Conservation (phyloP, 768 basidiomycete species). For the Pleurotus djamor region DNA sequence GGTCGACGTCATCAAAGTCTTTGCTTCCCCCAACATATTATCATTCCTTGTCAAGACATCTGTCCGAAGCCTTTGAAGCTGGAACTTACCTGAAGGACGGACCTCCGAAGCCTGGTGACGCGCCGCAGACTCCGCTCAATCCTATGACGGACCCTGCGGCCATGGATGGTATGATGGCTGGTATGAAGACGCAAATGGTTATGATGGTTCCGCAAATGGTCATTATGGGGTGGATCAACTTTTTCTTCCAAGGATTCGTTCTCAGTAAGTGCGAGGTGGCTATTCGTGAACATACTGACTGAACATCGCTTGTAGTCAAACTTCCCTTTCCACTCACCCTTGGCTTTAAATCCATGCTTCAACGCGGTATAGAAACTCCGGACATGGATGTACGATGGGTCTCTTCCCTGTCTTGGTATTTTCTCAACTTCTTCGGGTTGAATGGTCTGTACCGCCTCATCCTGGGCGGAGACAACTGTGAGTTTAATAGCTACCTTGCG, state of each 20-base stretch:
- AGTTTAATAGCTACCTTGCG: conserved; percentile 21
- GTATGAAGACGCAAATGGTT: conserved; percentile 98
- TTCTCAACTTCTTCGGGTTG: conserved; percentile 97
- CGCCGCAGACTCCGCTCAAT: conserved; percentile 62
- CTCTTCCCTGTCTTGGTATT: conserved; percentile 98
- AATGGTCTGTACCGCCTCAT: conserved; percentile 95
- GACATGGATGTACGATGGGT: conserved; percentile 99
- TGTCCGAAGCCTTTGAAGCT: conserved; percentile 65
- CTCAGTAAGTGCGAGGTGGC: conserved; percentile 66
- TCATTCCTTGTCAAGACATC: conserved; percentile 69
- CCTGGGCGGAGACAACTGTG: conserved; percentile 88
- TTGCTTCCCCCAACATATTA: conserved; percentile 77
- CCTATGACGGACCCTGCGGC: conserved; percentile 86
- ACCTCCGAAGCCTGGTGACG: conserved; percentile 60
- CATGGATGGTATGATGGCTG: conserved; percentile 99
- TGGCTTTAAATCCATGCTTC: conserved; percentile 97
- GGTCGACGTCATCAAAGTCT: conserved; percentile 76
- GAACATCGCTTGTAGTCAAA: conserved; percentile 62
- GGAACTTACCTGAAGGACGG: conserved; percentile 90
- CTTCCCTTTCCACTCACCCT: conserved; percentile 95
- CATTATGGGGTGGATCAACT: conserved; percentile 99
- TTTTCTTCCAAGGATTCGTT: conserved; percentile 99
- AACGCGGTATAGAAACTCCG: conserved; percentile 90
- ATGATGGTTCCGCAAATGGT: conserved; percentile 99
- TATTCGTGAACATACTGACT: not conserved